Percentiles rank a stretch among this genome's conserved stretches.
These are phyloP conservation scores for Trichophyton verrucosum DNA, from an alignment of 2,329 filamentous ascomycete species.

Conservation along the genomic window DNA sequence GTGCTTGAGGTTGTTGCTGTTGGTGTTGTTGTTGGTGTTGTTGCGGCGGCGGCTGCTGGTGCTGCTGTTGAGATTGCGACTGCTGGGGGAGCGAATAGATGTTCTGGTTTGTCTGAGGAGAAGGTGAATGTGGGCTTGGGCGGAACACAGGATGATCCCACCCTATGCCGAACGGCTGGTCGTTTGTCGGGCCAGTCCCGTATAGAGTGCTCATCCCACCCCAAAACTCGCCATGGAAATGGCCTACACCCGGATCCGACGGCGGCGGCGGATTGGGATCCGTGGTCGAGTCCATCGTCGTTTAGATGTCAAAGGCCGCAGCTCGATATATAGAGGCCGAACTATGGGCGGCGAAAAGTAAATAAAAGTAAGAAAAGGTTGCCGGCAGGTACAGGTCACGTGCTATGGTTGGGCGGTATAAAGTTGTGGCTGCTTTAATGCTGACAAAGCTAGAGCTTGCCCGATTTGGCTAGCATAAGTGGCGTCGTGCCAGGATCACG, in stretches of 20 bases:
- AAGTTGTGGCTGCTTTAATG: constrained; percentile 1
- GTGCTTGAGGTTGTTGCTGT: constrained; percentile 11
- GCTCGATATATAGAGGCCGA: background rate
- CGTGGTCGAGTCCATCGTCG: constrained; percentile 23
- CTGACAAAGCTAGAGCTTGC: background rate
- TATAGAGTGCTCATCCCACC: constrained; percentile 25
- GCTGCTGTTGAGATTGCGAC: constrained; percentile 7
- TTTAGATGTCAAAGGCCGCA: background rate
- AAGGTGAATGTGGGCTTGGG: constrained; percentile 19
- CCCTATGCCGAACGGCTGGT: constrained; percentile 23
- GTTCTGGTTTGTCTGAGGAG: constrained; percentile 16
- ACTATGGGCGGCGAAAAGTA: background rate
- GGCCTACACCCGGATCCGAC: constrained; percentile 16
- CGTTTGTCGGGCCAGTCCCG: constrained; percentile 14
- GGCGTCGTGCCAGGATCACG: background rate
- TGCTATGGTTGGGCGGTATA: background rate
- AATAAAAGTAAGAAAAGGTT: background rate
- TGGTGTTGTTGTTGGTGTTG: constrained; percentile 12
- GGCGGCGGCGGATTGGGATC: constrained; percentile 20
- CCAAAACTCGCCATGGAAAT: constrained; percentile 29
- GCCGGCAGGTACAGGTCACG: constrained; percentile 1
- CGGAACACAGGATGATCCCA: constrained; percentile 30
- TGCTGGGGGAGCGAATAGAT: constrained; percentile 16
- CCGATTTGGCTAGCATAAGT: constrained; percentile 1
- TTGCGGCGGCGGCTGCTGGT: constrained; percentile 9